These are phyloP conservation scores for Plasmodium malariae DNA, from an alignment of 169 alveolate genomes.

Conservation along the genomic window DNA sequence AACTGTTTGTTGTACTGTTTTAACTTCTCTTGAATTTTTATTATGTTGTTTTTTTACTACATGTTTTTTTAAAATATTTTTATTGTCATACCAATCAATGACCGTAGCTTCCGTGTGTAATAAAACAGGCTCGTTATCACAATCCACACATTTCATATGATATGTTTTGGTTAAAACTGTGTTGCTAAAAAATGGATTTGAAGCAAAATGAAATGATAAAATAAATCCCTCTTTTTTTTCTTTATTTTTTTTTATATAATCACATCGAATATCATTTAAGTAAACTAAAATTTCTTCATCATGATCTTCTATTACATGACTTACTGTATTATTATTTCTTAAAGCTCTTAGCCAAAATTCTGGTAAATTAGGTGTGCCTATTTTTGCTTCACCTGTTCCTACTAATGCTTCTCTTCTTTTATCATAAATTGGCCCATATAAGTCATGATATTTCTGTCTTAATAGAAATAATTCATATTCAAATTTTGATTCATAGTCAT, in stretches of 20 bases:
- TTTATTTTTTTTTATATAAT: slow-evolving; percentile 83
- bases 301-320: slow-evolving; percentile 84
- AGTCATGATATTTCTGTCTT: slow-evolving; percentile 84
- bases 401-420: slow-evolving; percentile 77
- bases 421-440: slow-evolving; percentile 85
- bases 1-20: slow-evolving; percentile 84
- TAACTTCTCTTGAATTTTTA: slow-evolving; percentile 85
- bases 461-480: slow-evolving; percentile 84
- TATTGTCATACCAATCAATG: slow-evolving; percentile 86
- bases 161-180: slow-evolving; percentile 84
- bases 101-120: slow-evolving; percentile 88
- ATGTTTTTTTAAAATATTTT: slow-evolving; percentile 83
- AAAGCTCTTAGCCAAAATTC: slow-evolving; percentile 87
- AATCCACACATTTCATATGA: slow-evolving; percentile 87
- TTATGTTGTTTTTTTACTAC: slow-evolving; percentile 85
- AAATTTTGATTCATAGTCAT: slow-evolving; percentile 83
- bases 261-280: slow-evolving; percentile 84
- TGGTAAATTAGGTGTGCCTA: slow-evolving; percentile 80
- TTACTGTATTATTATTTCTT: slow-evolving; percentile 84
- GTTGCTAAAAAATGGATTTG: slow-evolving; percentile 85
- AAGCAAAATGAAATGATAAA: slow-evolving; percentile 83
- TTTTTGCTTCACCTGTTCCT: slow-evolving; percentile 60
- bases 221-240: slow-evolving; percentile 87
- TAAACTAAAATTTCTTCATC: slow-evolving; percentile 87
- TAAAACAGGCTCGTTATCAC: slow-evolving; percentile 87